A percentile compares a stretch with the other conserved stretches of the same genome.
These are phyloP conservation scores for Boletus subparvulus DNA, from an alignment of 768 basidiomycete genomes.

Conservation along the genomic window DNA sequence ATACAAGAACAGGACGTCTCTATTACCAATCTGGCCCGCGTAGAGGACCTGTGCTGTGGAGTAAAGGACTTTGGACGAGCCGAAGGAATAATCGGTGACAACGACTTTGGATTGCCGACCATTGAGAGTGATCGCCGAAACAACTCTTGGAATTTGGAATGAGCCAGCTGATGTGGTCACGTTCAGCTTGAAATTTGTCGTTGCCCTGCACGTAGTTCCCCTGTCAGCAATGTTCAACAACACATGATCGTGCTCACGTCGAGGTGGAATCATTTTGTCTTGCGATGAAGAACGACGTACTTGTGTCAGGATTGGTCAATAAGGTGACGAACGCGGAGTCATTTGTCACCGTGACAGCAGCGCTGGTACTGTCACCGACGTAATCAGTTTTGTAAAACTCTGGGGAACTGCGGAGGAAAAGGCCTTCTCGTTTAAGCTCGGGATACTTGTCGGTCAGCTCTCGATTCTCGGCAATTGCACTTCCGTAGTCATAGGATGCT, in stretches of 20 bases:
- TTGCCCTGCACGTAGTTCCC: slow-evolving; percentile 9
- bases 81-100: slow-evolving; percentile 71
- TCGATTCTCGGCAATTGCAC: slow-evolving; percentile 66
- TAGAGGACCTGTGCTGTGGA: slow-evolving; percentile 75
- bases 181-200: slow-evolving; percentile 57
- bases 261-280: slow-evolving; percentile 69
- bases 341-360: slow-evolving; percentile 43
- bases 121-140: slow-evolving; percentile 52
- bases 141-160: slow-evolving; percentile 57
- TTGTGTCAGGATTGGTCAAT: slow-evolving; percentile 66
- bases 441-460: slow-evolving; percentile 65
- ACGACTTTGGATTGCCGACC: slow-evolving; percentile 77
- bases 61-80: slow-evolving; percentile 58
- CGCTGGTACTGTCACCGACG: slow-evolving; percentile 60
- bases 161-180: slow-evolving; percentile 52
- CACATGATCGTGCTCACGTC: slow-evolving; percentile 42
- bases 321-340: slow-evolving; percentile 57
- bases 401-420: slow-evolving; percentile 77
- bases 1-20: slow-evolving; percentile 65
- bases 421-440: slow-evolving; percentile 74
- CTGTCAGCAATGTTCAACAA: background rate
- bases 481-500: slow-evolving; percentile 81
- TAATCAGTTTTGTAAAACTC: slow-evolving; percentile 81
- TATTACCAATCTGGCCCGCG: slow-evolving; percentile 56
- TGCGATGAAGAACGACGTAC: slow-evolving; percentile 65